Conservation (phyloP, 2,329 filamentous ascomycete genomes). For the Alternaria metachromatica region DNA sequence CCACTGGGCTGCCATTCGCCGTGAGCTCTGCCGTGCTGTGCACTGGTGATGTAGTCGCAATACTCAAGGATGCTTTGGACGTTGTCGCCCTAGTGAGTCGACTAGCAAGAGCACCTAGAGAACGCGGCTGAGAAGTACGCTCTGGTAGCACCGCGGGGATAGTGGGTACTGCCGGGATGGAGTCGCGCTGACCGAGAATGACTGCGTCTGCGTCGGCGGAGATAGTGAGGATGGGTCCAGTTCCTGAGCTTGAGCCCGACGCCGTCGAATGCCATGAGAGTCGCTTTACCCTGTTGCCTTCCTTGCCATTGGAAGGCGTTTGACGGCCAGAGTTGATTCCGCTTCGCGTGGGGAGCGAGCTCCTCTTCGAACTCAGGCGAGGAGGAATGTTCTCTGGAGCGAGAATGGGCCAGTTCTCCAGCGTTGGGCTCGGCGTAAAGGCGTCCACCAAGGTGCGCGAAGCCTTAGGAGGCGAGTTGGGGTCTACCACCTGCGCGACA, state of each 20-base stretch:
- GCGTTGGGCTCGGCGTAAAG: conserved; percentile 39
- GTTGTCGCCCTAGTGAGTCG: conserved; percentile 16
- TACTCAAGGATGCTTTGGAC: conserved; percentile 8
- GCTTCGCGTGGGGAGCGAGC: conserved; percentile 11
- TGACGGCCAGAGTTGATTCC: background rate
- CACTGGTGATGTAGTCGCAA: conserved; percentile 11
- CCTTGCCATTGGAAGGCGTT: conserved; percentile 11
- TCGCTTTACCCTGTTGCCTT: conserved; percentile 25
- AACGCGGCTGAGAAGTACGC: conserved; percentile 2
- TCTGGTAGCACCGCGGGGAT: conserved; percentile 1
- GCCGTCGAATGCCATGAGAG: conserved; percentile 25
- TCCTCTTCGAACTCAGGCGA: conserved; percentile 25
- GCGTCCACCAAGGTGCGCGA: conserved; percentile 51
- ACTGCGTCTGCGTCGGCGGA: conserved; percentile 33
- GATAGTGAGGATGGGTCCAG: conserved; percentile 32
- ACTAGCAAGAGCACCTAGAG: conserved; percentile 15
- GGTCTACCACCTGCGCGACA: conserved; percentile 38
- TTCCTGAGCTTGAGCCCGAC: conserved; percentile 11
- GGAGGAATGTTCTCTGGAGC: conserved; percentile 32
- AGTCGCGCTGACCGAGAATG: conserved; percentile 18
- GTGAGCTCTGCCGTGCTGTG: conserved; percentile 4
- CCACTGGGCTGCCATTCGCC: background rate
- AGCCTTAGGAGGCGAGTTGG: conserved; percentile 44
- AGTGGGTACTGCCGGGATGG: conserved; percentile 15
- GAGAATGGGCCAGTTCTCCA: conserved; percentile 38